Conservation (phyloP, 148 eudicot genomes). For the Rhododendron vialii region DNA sequence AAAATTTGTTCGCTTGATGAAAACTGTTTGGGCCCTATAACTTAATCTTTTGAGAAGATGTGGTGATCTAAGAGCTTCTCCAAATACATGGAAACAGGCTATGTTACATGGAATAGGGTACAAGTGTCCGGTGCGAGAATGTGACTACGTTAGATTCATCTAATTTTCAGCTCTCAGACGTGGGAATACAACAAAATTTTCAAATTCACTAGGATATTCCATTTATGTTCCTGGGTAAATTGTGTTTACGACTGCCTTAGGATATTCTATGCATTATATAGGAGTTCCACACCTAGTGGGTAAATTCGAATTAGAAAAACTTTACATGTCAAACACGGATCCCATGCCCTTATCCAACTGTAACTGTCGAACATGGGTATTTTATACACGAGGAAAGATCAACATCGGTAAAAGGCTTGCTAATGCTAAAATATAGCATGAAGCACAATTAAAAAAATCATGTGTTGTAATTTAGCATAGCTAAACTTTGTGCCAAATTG, state of each 20-base stretch:
- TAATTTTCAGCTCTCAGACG: neutral
- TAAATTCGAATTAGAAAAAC: neutral
- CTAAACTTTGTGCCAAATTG: neutral
- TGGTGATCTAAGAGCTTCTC: neutral
- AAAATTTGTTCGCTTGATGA: neutral
- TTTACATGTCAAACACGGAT: neutral
- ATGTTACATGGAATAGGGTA: neutral
- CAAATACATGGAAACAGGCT: neutral
- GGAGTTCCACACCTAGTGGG: neutral
- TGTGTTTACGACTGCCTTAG: neutral
- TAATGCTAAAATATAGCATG: neutral
- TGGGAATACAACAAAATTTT: neutral
- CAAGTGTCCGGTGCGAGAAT: neutral
- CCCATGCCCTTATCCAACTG: neutral
- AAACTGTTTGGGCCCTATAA: neutral
- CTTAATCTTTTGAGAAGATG: neutral
- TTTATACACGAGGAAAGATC: neutral
- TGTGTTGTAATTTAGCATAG: neutral
- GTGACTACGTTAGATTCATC: neutral
- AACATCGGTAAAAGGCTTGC: neutral
- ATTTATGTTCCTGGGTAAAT: neutral
- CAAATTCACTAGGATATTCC: neutral
- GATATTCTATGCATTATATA: neutral
- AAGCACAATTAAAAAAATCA: neutral
- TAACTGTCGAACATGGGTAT: neutral